These are phyloP conservation scores for Sporothrix curviconia DNA, from an alignment of 2,329 filamentous ascomycete genomes.

Conservation along the genomic window DNA sequence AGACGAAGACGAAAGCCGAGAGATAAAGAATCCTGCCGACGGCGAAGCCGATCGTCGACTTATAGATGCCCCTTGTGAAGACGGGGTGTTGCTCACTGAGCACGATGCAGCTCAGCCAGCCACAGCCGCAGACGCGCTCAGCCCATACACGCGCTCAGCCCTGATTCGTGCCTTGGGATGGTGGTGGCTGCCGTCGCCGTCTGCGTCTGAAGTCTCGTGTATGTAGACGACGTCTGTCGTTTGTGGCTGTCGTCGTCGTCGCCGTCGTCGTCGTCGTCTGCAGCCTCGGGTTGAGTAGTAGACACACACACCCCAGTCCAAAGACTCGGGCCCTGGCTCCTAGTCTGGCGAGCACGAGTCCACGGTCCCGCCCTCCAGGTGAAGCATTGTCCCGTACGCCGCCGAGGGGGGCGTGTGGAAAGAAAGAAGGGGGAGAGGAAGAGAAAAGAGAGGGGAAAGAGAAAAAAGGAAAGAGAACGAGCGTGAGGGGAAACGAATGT, in stretches of 20 bases:
- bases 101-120: neutral
- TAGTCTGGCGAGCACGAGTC: too few species aligned
- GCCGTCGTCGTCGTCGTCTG: too few species aligned
- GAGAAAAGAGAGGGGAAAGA: neutral
- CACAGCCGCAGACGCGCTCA: neutral
- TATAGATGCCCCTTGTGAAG: conserved; percentile 5
- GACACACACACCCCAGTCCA: too few species aligned
- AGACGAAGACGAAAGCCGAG: neutral
- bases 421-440: neutral
- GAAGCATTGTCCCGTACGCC: conserved; percentile 4
- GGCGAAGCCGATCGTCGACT: neutral
- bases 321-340: too few species aligned
- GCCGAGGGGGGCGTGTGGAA: neutral
- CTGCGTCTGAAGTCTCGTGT: too few species aligned
- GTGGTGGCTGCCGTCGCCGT: too few species aligned
- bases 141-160: neutral
- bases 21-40: too few species aligned
- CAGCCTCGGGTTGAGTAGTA: too few species aligned
- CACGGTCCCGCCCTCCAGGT: neutral
- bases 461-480: neutral
- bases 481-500: too few species aligned
- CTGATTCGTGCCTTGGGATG: too few species aligned
- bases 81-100: neutral
- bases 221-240: too few species aligned
- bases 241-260: too few species aligned